These are phyloP conservation scores for Plantago ovata DNA, from an alignment of 257 asterid species.

Conservation along the genomic window DNA sequence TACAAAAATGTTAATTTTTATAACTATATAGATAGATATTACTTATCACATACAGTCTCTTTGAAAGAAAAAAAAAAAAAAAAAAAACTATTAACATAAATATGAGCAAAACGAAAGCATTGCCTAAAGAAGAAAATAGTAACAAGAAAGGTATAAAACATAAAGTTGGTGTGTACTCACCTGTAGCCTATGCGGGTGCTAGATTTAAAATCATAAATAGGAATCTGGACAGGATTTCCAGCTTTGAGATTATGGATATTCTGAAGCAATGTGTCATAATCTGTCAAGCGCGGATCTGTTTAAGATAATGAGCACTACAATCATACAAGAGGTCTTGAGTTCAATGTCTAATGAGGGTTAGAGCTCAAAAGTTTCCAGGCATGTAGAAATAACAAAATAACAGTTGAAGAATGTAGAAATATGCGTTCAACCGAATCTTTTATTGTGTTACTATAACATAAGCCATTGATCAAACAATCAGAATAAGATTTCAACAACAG, in stretches of 20 bases:
- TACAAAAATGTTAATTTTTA: no score
- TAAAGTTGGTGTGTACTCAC: constrained; percentile 33
- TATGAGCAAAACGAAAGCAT: constrained; percentile 10
- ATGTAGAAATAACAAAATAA: constrained; percentile 1
- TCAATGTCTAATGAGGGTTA: constrained; percentile 3
- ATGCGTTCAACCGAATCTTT: constrained; percentile 6
- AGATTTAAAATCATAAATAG: constrained; percentile 84
- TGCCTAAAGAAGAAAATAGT: constrained; percentile 10
- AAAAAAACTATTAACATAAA: no score
- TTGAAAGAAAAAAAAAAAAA: no score
- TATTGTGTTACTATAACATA: constrained; percentile 11
- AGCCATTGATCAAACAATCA: not conserved
- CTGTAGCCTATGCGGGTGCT: constrained; percentile 92
- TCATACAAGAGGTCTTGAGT: constrained; percentile 3
- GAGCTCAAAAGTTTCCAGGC: constrained; percentile 11
- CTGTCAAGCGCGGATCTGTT: constrained; percentile 97
- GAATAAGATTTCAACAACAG: not conserved
- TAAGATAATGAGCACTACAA: constrained; percentile 25
- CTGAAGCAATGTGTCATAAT: constrained; percentile 90
- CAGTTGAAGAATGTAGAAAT: not conserved
- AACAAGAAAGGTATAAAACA: not conserved
- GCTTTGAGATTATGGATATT: constrained; percentile 72
- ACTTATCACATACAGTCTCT: no score
- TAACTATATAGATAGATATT: no score
- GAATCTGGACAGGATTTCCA: constrained; percentile 83